phyloP scores from a whole-genome alignment of 1,284 basidiomycete genomes.

The Peniophora sp. region DNA sequence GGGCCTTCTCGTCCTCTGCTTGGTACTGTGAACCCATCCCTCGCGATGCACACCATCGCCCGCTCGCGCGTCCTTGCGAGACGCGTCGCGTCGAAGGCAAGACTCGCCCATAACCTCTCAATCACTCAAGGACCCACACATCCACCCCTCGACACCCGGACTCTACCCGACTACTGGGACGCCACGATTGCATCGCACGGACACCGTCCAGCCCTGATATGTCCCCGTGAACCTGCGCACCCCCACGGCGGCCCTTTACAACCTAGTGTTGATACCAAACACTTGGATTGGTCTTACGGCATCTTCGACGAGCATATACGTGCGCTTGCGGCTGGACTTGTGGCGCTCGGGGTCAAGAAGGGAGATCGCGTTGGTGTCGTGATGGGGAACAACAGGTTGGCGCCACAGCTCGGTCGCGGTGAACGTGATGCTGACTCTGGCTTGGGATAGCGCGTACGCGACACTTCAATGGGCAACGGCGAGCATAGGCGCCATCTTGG shows the following conservation, averaged over 20 bases:
- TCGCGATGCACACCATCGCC: no score
- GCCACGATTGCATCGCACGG: constrained; percentile 43
- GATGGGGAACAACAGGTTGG: constrained; percentile 77
- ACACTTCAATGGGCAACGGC: constrained; percentile 80
- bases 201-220: constrained; percentile 57
- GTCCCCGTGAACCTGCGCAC: constrained; percentile 47
- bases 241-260: constrained; percentile 53
- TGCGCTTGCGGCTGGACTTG: constrained; percentile 63
- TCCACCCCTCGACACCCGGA: constrained; percentile 52
- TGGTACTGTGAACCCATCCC: no score
- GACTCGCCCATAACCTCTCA: constrained; percentile 23
- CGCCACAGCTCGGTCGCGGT: constrained; percentile 1
- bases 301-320: constrained; percentile 64
- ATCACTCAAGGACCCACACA: constrained; percentile 50
- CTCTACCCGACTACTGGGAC: constrained; percentile 59
- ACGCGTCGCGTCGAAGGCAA: no score
- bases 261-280: constrained; percentile 33
- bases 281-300: constrained; percentile 69
- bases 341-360: constrained; percentile 62
- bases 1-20: no score
- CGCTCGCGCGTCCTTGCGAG: no score
- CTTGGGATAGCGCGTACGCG: constrained; percentile 56
- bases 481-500: constrained; percentile 70
- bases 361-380: constrained; percentile 77
- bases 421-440: not conserved